phyloP scores from a whole-genome alignment of 306 rosid species.

The Trifolium repens region DNA sequence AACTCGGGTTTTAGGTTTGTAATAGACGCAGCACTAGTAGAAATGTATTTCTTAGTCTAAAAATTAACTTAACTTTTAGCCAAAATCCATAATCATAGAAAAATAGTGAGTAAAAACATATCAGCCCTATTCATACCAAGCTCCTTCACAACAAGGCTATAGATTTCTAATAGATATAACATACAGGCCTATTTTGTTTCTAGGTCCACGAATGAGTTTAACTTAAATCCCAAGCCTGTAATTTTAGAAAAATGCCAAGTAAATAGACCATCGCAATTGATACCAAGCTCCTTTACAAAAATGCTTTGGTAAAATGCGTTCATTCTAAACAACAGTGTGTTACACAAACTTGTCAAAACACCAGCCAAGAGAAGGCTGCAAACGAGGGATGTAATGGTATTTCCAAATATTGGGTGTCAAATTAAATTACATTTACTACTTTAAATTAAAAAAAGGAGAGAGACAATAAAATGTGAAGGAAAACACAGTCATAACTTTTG shows the following conservation, averaged over 20 bases:
- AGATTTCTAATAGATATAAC: background rate
- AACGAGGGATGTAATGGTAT: background rate
- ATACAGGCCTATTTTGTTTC: background rate
- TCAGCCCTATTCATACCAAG: conserved; percentile 15
- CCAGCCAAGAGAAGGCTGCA: conserved; percentile 22
- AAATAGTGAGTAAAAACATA: background rate
- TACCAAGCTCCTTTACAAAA: conserved; percentile 1
- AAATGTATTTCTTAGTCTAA: background rate
- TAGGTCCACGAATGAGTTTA: conserved; percentile 23
- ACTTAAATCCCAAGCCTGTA: conserved; percentile 27
- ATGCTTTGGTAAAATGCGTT: conserved; percentile 3
- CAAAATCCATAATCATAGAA: background rate
- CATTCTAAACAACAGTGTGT: conserved; percentile 10
- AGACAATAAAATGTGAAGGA: conserved; percentile 15
- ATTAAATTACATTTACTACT: conserved; percentile 11
- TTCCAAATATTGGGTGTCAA: conserved; percentile 18
- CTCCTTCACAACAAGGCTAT: conserved; percentile 9
- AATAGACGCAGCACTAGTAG: background rate
- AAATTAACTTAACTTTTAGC: background rate
- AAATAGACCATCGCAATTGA: conserved; percentile 20
- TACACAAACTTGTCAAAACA: conserved; percentile 18
- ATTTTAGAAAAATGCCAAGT: conserved; percentile 2
- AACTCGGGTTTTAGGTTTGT: background rate
- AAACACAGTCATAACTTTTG: no score
- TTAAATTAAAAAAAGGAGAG: background rate